Evolutionary conservation across 2,329 filamentous ascomycete species (phyloP).

Genomic region (Venturia carpophila): DNA sequence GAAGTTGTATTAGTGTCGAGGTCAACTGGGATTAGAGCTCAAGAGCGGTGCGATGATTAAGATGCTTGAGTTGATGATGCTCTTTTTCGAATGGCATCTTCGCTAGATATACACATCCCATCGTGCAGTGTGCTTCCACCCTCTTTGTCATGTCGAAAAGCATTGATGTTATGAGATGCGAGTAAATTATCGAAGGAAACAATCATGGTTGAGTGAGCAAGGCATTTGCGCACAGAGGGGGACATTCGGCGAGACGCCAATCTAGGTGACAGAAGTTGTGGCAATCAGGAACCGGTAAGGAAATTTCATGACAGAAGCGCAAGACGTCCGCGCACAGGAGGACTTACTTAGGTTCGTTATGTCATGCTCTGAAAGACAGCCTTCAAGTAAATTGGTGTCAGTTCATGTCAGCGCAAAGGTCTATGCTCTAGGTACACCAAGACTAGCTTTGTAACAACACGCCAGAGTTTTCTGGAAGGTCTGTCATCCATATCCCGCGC

Average conservation of each 20-base stretch:
- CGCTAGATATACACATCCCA: background rate
- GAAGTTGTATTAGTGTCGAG: background rate
- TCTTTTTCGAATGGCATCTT: background rate
- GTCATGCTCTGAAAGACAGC: slow-evolving; percentile 1
- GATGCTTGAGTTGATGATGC: slow-evolving; percentile 7
- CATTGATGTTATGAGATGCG: background rate
- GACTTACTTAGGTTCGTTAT: background rate
- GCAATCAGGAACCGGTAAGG: background rate
- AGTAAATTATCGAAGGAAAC: background rate
- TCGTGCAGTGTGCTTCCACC: background rate
- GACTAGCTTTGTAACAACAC: background rate
- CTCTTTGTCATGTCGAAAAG: background rate
- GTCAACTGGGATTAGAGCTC: background rate
- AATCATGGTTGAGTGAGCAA: background rate
- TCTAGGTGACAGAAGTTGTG: background rate
- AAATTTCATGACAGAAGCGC: background rate
- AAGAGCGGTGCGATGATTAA: background rate
- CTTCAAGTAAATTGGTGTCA: background rate
- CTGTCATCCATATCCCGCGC: background rate
- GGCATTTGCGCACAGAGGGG: background rate
- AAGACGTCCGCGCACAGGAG: background rate
- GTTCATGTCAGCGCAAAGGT: background rate
- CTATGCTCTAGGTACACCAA: background rate
- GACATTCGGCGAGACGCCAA: background rate
- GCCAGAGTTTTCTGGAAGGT: background rate